Evolutionary conservation across 129 eudicot species (phyloP).

Genomic region (Saussurea involucrata): DNA sequence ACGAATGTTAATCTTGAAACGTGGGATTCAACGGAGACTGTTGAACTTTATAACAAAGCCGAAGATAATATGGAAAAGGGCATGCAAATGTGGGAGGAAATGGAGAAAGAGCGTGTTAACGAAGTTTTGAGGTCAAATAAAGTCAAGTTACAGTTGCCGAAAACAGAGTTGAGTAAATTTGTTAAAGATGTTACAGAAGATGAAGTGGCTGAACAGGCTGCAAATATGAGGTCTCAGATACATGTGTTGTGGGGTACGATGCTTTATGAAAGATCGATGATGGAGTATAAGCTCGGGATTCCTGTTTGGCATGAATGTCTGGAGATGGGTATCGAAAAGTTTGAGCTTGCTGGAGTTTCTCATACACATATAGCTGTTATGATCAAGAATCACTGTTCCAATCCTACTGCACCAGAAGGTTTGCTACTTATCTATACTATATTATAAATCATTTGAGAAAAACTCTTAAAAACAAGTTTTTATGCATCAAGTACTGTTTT

Average conservation of each 20-base stretch:
- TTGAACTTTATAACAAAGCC: conserved; percentile 66
- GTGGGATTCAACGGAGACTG: conserved; percentile 60
- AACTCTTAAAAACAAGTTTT: no score
- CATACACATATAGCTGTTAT: conserved; percentile 81
- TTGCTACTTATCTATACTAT: no score
- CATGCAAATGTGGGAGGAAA: conserved; percentile 70
- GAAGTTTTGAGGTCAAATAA: conserved; percentile 38
- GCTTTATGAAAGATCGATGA: conserved; percentile 87
- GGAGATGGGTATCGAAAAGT: conserved; percentile 81
- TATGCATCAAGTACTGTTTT: no score
- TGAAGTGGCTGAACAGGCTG: conserved; percentile 62
- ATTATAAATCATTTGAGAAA: no score
- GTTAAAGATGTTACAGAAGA: conserved; percentile 39
- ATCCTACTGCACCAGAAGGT: conserved; percentile 68
- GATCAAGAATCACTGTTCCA: conserved; percentile 93
- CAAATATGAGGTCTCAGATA: conserved; percentile 63
- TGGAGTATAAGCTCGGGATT: conserved; percentile 74
- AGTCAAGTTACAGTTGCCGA: conserved; percentile 30
- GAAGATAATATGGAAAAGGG: conserved; percentile 91
- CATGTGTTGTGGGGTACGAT: conserved; percentile 80
- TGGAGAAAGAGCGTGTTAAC: conserved; percentile 32
- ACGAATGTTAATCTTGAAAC: conserved; percentile 50
- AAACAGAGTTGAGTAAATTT: conserved; percentile 36
- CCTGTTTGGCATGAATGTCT: conserved; percentile 90
- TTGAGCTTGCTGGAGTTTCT: conserved; percentile 88